These are phyloP conservation scores for Suhomyces guaymorum DNA, from an alignment of 1,139 yeast species.

Conservation along the genomic window DNA sequence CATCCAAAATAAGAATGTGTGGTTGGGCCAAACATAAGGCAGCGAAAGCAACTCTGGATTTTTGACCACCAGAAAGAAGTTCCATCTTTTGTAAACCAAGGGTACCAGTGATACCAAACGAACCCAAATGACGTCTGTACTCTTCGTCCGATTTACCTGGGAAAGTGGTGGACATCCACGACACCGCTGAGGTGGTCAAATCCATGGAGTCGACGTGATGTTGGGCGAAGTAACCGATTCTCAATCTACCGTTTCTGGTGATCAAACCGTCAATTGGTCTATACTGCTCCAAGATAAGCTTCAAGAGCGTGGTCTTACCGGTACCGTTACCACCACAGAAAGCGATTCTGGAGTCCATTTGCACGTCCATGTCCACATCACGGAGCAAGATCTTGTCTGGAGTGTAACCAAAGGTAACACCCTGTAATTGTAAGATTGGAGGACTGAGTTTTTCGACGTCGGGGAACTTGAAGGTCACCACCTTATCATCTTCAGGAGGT, in stretches of 20 bases:
- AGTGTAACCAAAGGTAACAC: conserved; percentile 82
- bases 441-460: conserved; percentile 93
- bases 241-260: conserved; percentile 76
- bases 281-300: conserved; percentile 76
- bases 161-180: conserved; percentile 86
- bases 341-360: conserved; percentile 92
- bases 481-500: conserved; percentile 91
- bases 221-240: conserved; percentile 98
- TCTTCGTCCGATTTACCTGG: conserved; percentile 98
- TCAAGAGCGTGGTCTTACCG: conserved; percentile 94
- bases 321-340: conserved; percentile 99
- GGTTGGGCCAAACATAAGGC: conserved; percentile 88
- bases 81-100: conserved; percentile 90
- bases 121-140: conserved; percentile 93
- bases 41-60: conserved; percentile 97
- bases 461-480: conserved; percentile 85
- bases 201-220: conserved; percentile 99
- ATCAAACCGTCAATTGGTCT: conserved; percentile 75
- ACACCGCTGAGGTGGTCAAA: conserved; percentile 79
- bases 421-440: conserved; percentile 86
- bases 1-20: conserved; percentile 91
- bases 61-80: conserved; percentile 94
- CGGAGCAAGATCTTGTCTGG: conserved; percentile 61
- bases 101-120: conserved; percentile 95
- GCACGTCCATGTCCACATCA: conserved; percentile 86